These are phyloP conservation scores for Apiotrichum siamense DNA, from an alignment of 1,284 basidiomycete species.

Conservation along the genomic window DNA sequence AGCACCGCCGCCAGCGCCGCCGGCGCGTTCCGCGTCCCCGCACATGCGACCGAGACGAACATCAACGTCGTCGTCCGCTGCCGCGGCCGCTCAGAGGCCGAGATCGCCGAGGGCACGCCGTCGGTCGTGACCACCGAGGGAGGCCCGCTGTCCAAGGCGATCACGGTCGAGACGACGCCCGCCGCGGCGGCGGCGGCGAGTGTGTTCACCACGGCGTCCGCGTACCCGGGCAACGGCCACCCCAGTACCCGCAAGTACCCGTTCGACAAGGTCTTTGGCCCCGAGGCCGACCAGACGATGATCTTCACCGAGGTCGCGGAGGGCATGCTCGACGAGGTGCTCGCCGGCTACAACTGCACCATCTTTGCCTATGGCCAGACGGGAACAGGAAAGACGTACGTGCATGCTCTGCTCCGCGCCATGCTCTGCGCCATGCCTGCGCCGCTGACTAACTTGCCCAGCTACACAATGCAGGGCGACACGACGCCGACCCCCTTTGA, in stretches of 20 bases:
- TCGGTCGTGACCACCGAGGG: conserved; percentile 72
- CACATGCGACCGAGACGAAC: conserved; percentile 50
- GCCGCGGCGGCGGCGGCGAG: conserved; percentile 21
- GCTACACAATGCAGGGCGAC: conserved; percentile 94
- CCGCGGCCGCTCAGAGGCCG: conserved; percentile 59
- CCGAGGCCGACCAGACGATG: conserved; percentile 92
- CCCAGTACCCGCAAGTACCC: conserved; percentile 70
- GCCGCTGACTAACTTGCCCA: conserved; percentile 39
- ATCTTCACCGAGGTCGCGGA: conserved; percentile 90
- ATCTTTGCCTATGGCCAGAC: conserved; percentile 99
- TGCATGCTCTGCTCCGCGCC: conserved; percentile 13
- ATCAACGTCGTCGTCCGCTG: conserved; percentile 90
- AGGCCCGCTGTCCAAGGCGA: conserved; percentile 62
- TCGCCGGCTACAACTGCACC: conserved; percentile 95
- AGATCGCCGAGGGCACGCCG: conserved; percentile 71
- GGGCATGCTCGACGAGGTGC: conserved; percentile 87
- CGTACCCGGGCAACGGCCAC: conserved; percentile 41
- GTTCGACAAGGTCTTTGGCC: conserved; percentile 90
- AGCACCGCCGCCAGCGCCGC: background rate
- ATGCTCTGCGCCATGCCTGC: background rate
- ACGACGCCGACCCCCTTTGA: conserved; percentile 66
- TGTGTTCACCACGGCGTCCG: conserved; percentile 51
- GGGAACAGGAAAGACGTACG: conserved; percentile 96
- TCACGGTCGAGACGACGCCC: conserved; percentile 66
- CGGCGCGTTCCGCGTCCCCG: conserved; percentile 1